Percentiles rank a stretch among this genome's conserved stretches.
Conservation (phyloP, 2,329 filamentous ascomycete species). For the Trichothecium roseum region DNA sequence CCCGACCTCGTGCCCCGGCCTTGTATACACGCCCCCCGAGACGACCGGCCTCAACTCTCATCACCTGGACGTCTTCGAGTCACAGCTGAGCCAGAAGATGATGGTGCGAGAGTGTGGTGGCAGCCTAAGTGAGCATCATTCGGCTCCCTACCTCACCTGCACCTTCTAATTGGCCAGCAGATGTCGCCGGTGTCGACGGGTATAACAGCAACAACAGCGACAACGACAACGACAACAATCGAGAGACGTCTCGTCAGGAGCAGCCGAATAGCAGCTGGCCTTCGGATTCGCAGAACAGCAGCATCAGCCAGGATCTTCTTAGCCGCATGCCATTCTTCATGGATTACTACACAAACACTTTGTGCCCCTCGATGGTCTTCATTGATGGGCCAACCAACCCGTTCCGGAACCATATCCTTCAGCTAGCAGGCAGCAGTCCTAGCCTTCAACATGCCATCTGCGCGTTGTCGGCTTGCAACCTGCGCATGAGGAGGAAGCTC, state of each 20-base stretch:
- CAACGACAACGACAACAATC: constrained; percentile 27
- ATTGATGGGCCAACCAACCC: constrained; percentile 82
- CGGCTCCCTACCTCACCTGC: constrained; percentile 22
- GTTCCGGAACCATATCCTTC: constrained; percentile 73
- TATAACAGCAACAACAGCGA: constrained; percentile 34
- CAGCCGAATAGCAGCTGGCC: constrained; percentile 24
- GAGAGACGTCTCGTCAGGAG: neutral
- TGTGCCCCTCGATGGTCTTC: constrained; percentile 84
- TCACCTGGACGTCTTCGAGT: constrained; percentile 48
- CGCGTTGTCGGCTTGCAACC: constrained; percentile 77
- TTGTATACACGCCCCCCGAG: constrained; percentile 51
- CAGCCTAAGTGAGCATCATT: constrained; percentile 38
- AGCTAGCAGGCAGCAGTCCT: constrained; percentile 65
- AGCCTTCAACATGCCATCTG: constrained; percentile 90
- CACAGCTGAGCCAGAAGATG: constrained; percentile 40
- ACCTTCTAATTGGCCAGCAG: constrained; percentile 28
- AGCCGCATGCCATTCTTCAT: constrained; percentile 80
- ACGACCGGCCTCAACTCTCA: constrained; percentile 49
- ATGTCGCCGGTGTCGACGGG: constrained; percentile 40
- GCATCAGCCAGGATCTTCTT: constrained; percentile 53
- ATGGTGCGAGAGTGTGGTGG: constrained; percentile 38
- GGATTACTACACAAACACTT: constrained; percentile 87
- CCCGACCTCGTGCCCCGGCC: constrained; percentile 50
- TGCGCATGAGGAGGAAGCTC: constrained; percentile 71
- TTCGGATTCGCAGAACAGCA: constrained; percentile 32